Conservation (phyloP, 345 rosid species). For the Eucalyptus cladocalyx region DNA sequence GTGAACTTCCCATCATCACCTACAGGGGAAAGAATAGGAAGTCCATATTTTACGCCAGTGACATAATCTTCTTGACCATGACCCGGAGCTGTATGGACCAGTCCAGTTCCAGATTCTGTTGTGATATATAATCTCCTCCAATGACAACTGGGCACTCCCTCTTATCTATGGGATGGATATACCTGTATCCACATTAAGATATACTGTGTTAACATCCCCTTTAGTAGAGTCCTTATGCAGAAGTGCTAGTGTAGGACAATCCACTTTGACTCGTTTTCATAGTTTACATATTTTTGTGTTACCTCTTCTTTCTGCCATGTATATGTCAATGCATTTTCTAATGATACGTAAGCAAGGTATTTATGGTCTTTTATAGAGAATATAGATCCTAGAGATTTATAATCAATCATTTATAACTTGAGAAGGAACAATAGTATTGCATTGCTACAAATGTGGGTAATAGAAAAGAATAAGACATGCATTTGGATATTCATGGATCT, state of each 20-base stretch:
- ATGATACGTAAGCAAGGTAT: too few species aligned
- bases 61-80: conserved; percentile 97
- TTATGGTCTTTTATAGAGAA: too few species aligned
- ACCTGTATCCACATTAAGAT: conserved; percentile 37
- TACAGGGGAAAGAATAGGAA: conserved; percentile 74
- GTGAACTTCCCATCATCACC: conserved; percentile 89
- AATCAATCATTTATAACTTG: background rate
- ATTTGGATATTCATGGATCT: background rate
- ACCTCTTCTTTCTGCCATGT: too few species aligned
- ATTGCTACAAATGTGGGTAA: background rate
- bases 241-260: too few species aligned
- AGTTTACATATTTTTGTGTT: too few species aligned
- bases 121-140: conserved; percentile 94
- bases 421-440: background rate
- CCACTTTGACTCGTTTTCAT: too few species aligned
- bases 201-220: background rate
- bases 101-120: conserved; percentile 96
- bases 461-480: background rate
- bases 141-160: conserved; percentile 75
- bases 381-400: too few species aligned
- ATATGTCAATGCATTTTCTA: too few species aligned
- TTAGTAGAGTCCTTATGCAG: too few species aligned
- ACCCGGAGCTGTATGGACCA: conserved; percentile 99
- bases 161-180: conserved; percentile 63
- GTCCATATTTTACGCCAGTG: conserved; percentile 81